Evolutionary conservation across 495 filamentous ascomycete genomes (phyloP), one percentile per base, ranked within the genome.

Genomic region (Chaetomium cochliodes): DNA sequence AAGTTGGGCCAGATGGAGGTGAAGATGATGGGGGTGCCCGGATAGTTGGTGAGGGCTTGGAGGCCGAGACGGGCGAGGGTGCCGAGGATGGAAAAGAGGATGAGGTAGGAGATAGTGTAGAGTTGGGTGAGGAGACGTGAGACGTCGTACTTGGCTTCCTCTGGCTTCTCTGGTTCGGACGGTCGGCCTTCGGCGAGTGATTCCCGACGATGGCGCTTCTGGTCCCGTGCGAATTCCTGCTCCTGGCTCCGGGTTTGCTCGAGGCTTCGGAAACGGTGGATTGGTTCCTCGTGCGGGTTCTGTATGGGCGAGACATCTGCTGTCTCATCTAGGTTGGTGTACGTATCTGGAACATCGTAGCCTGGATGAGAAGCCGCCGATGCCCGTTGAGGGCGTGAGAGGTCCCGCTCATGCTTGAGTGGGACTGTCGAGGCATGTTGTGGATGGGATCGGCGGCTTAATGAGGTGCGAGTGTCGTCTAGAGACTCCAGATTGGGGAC

Each of bases 1-100:
- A 97, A 88, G 69, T 98, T 97, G 51, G 93, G 89, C 94, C 94
- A 98, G 37, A 96, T 76, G 4, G 92, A 87, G 49, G 85, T 79
- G 39, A 88, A 91, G 4, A 87, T 78, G 30, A 93, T 78, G 5
- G 92, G 92, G 0, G 90, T 85, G 23, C 89, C 89, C 12, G 88
- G 85, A 76, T 96, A 97, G 62, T 84, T 85, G 5, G 92, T 93
- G 28, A 98, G 77, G 52, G 89, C 86, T 70, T 93, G 86, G 2
- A 97, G 77, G 25, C 92, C 93, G 0, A 98, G 82, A 12, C 93
- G 84, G 13, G 92, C 86, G 33, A 98, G 85, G 2, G 93, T 97
- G 39, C 93, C 93, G 42, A 93, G 74, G 61, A 97, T 86, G 58
- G 92, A 87, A 79, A 97, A 97, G 72, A 96, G 79, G 55, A 93